A percentile compares a stretch with the other conserved stretches of the same genome.
Conservation (phyloP, 257 asterid genomes). For the Perilla frutescens region DNA sequence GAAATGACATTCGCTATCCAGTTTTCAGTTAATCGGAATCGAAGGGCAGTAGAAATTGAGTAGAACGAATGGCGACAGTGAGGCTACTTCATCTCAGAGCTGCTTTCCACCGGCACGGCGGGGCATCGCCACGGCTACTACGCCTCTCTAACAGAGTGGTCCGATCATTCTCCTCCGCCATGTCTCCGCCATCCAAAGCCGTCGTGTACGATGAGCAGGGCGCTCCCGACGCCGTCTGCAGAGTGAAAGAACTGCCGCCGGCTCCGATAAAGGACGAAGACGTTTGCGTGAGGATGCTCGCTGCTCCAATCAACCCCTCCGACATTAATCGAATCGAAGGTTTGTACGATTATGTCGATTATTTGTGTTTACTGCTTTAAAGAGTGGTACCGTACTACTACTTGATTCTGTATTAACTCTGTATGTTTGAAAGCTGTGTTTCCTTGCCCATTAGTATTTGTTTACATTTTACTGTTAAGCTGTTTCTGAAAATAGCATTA, state of each 20-base stretch:
- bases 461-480: background rate
- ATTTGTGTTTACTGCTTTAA: slow-evolving; percentile 1
- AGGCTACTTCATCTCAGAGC: slow-evolving; percentile 44
- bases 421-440: too few relatives aligned
- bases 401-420: background rate
- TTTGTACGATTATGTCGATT: slow-evolving; percentile 28
- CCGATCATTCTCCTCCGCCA: slow-evolving; percentile 62
- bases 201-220: slow-evolving; percentile 88
- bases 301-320: slow-evolving; percentile 96
- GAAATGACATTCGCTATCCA: background rate
- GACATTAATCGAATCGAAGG: slow-evolving; percentile 95
- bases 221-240: slow-evolving; percentile 80
- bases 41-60: background rate
- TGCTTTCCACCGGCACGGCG: slow-evolving; percentile 39
- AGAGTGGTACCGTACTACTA: slow-evolving; percentile 5
- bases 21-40: background rate
- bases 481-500: slow-evolving; percentile 21
- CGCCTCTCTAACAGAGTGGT: slow-evolving; percentile 32
- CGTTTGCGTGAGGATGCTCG: slow-evolving; percentile 95
- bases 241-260: slow-evolving; percentile 71
- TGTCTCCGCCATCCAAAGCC: slow-evolving; percentile 90
- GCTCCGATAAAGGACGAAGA: slow-evolving; percentile 74
- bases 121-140: slow-evolving; percentile 29
- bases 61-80: slow-evolving; percentile 51
- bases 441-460: background rate